Base-by-base conservation (phyloP, 2,329 filamentous ascomycete genomes). In the Sclerotinia sclerotiorum region DNA sequence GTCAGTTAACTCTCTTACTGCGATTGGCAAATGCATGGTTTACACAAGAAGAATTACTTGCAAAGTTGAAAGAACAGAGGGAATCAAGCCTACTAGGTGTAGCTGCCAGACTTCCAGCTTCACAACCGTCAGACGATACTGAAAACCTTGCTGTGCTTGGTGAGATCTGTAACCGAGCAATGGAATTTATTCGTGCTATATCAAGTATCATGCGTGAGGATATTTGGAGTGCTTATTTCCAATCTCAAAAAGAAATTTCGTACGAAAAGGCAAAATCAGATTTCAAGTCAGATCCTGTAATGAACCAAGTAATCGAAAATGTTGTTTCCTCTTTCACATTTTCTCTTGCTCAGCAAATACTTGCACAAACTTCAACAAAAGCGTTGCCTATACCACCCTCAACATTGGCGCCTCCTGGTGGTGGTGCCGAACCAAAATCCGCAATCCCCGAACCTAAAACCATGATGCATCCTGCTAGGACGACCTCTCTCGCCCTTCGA, bases 101-200 rank as follows among this genome's bases (percentile, higher is more conserved):
- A 4, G 85, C 86, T 1, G 84, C 86, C 1, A 77, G 83, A 48
- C 80, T 82, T 0, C 82, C 80, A 11, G 80, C 82, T 0, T 79
- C 82, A 0, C 83, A 83, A 32, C 72, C 72, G 2, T 81, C 82
- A 0, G 85, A 88, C 54, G 89, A 91, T 70, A 78, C 84, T 0
- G 93, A 97, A 77, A 90, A 97, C 74, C 80, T 97, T 32, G 81
- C 86, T 13, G 87, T 93, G 70, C 84, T 97, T n/a, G 90, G 92
- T 1, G 93, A 98, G 76, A 87, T 97, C 39, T 97, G 93, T 77
- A 88, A 88, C 70, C 86, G 94, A 69, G 89, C 93, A 1, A 84
- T 95, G 13, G 89, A 92, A 70, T 98, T 97, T 74, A 90, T 98
- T 49, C 90, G 92, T 1, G 87, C 90, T 51, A 89, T 92, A 49